Base-by-base conservation (phyloP, 2,329 filamentous ascomycete genomes). In the Beauveria scarabaeidicola region DNA sequence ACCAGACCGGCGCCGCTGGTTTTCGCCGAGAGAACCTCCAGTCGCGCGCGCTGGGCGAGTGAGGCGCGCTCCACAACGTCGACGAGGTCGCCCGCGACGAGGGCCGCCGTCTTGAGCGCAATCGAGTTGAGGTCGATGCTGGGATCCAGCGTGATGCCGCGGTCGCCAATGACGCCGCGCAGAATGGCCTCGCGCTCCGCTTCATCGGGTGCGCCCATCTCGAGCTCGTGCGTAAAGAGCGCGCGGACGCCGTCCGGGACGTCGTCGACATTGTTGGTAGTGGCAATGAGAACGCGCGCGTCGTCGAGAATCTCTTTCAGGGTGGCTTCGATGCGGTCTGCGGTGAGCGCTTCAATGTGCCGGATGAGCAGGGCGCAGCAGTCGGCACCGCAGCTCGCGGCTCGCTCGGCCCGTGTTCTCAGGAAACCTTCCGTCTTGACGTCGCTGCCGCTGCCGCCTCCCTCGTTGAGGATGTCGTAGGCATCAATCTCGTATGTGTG, bases 251-350 rank as follows among this genome's bases (percentile, higher is more conserved):
- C 89, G 67, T 97, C 92, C 0, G 93, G 90, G 1, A 99, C 84
- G 72, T 97, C 95, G 69, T 97, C 94, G 0, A 97, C 86, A 65
- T 97, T 93, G 7, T 91, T 96, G 0, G 93, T 97, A 0, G 94
- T 99, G 0, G 94, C 93, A 66, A 99, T 86, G 25, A 99, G 75
- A 2, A 97, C 90, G 58, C 94, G 81, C 3, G 86, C 85, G 51
- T 89, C 87, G n/a, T 83, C 79, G 23, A 97, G 74, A 3, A 97
- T 86, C 62, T 96, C 90, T 69, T 90, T 89, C 69, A 99, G 79
- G 0, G 91, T 89, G 4, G 88, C 83, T 19, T 90, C 85, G 78
- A 97, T 97, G 41, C 93, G 84, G 70, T 97, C 94, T 0, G 92
- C 91, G 1, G 89, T 95, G 64, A 99, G 76, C 0, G 92, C 90